Evolutionary conservation across 1,284 basidiomycete species (phyloP).

Genomic region (Moesziomyces sp.): DNA sequence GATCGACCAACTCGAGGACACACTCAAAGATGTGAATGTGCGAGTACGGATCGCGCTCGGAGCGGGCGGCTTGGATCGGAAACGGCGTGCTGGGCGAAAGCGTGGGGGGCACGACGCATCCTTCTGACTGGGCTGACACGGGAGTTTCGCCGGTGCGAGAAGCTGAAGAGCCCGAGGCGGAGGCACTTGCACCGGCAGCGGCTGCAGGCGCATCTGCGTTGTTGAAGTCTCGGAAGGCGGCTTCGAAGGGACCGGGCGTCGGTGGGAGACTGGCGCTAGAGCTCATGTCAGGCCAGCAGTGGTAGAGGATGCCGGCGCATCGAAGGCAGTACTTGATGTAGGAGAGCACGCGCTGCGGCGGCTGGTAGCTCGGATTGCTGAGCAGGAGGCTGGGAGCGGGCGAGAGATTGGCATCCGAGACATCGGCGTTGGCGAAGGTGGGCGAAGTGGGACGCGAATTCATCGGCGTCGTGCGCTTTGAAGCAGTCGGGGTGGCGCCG

Average conservation of each 20-base stretch:
- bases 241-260: constrained; percentile 44
- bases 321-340: constrained; percentile 70
- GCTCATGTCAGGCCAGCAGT: constrained; percentile 66
- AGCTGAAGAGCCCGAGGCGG: constrained; percentile 1
- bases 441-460: constrained; percentile 34
- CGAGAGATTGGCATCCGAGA: constrained; percentile 27
- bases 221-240: constrained; percentile 35
- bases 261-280: constrained; percentile 29
- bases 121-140: constrained; percentile 10
- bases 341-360: constrained; percentile 50
- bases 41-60: constrained; percentile 48
- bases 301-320: constrained; percentile 72
- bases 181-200: neutral
- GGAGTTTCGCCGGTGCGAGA: constrained; percentile 10
- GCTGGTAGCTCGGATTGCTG: constrained; percentile 61
- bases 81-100: constrained; percentile 53
- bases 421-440: constrained; percentile 5
- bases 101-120: constrained; percentile 4
- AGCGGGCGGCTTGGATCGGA: constrained; percentile 34
- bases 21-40: constrained; percentile 65
- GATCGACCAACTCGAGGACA: constrained; percentile 57
- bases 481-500: constrained; percentile 38
- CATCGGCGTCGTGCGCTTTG: constrained; percentile 33
- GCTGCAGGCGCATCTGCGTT: constrained; percentile 1
- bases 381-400: constrained; percentile 44